Evolutionary conservation across 2,329 filamentous ascomycete genomes (phyloP).

Genomic region (Fusarium sp.): DNA sequence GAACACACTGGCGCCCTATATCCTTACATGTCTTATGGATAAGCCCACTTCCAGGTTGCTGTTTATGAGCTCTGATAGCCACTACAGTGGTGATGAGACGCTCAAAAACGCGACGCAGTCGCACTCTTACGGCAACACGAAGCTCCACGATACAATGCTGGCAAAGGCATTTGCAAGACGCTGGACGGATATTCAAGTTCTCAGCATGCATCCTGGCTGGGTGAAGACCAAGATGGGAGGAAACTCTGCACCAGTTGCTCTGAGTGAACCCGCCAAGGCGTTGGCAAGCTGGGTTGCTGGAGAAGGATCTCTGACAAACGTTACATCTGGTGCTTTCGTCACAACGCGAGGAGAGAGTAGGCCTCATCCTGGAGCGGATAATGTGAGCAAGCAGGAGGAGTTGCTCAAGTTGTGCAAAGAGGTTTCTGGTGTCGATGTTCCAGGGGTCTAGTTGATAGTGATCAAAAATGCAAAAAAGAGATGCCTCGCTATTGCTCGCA

Average conservation of each 20-base stretch:
- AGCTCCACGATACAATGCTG: constrained; percentile 37
- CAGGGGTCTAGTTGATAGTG: not conserved
- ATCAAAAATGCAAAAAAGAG: not conserved
- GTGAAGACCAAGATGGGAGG: constrained; percentile 39
- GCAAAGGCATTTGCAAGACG: constrained; percentile 33
- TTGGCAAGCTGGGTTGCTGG: constrained; percentile 28
- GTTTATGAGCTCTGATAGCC: constrained; percentile 37
- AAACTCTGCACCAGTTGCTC: constrained; percentile 14
- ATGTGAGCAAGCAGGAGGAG: constrained; percentile 32
- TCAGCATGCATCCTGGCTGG: constrained; percentile 39
- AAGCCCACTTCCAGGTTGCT: constrained; percentile 11
- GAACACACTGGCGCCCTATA: constrained; percentile 34
- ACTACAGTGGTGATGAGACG: constrained; percentile 29
- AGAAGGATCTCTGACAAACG: constrained; percentile 14
- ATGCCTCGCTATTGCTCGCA: constrained; percentile 25
- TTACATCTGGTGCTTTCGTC: constrained; percentile 21
- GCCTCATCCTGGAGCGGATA: constrained; percentile 23
- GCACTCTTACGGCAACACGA: constrained; percentile 33
- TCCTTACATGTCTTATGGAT: constrained; percentile 32
- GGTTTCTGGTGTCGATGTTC: constrained; percentile 9
- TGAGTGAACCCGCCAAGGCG: constrained; percentile 12
- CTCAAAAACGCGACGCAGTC: constrained; percentile 26
- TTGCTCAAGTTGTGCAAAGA: constrained; percentile 14
- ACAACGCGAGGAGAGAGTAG: constrained; percentile 15
- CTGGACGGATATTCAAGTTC: constrained; percentile 23